Percentiles rank a stretch among this genome's conserved stretches.
phyloP scores from a whole-genome alignment of 1,284 basidiomycete genomes.

The Ganoderma boninense region DNA sequence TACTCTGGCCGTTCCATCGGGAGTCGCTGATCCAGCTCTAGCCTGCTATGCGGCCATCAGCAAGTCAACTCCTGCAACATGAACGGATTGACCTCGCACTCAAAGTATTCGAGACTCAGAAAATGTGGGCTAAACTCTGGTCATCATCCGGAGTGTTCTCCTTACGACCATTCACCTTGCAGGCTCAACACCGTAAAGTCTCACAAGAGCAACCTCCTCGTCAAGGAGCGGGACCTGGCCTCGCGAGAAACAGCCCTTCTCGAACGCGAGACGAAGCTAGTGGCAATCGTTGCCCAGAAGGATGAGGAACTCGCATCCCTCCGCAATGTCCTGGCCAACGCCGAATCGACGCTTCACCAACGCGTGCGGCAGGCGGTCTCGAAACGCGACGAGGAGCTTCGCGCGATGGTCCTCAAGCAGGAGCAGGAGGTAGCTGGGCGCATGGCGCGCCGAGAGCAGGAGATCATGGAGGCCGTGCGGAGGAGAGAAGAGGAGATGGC shows the following conservation, averaged over 20 bases:
- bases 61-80: conserved; percentile 79
- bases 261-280: conserved; percentile 63
- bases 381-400: conserved; percentile 75
- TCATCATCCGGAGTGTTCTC: not conserved
- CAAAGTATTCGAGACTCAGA: conserved; percentile 81
- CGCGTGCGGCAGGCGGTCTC: conserved; percentile 68
- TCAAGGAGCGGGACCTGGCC: conserved; percentile 71
- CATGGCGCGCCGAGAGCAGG: conserved; percentile 71
- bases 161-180: conserved; percentile 13
- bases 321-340: conserved; percentile 49
- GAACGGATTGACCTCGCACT: conserved; percentile 78
- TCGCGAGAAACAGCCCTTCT: conserved; percentile 63
- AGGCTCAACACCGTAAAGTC: conserved; percentile 70
- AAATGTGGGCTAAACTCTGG: conserved; percentile 59
- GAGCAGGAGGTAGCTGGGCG: conserved; percentile 79
- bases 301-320: conserved; percentile 66
- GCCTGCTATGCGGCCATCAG: conserved; percentile 87
- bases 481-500: conserved; percentile 54
- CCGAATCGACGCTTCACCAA: conserved; percentile 54
- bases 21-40: conserved; percentile 38
- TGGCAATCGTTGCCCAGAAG: conserved; percentile 57
- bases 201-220: conserved; percentile 60
- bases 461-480: conserved; percentile 65
- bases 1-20: not conserved
- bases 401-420: conserved; percentile 64